Base-by-base conservation (phyloP, 1,284 basidiomycete genomes). In the Trametes pubescens region DNA sequence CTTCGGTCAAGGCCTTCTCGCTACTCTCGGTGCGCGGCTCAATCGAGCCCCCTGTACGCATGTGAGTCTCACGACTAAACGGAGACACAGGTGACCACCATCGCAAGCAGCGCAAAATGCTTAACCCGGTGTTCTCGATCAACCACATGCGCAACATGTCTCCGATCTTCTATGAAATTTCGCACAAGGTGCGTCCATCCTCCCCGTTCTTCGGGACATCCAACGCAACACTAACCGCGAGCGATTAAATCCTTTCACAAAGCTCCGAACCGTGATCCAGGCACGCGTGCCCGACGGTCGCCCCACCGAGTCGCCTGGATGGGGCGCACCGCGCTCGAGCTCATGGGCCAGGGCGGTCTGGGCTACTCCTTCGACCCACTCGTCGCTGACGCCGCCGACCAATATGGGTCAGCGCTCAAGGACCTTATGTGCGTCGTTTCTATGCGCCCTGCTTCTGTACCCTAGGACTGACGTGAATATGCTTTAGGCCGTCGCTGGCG, bases 321-420 rank as follows among this genome's bases (percentile, higher is more conserved):
- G 71, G 72, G 70, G 16, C 74, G 76, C 51, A 71, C 74, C 14
- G 74, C 78, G 11, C 71, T 80, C n/a, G 78, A 80, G 66, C 69
- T 76, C 11, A 71, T 80, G 57, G 77, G 76, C 8, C 77, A 78
- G 61, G 77, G 72, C 7, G 77, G 76, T 0, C 68, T 79, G 8
- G 78, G 77, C 2, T 76, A 79, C 63, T 74, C 77, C 6, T 79
- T 80, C 65, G 71, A 76, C 59, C 69, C 75, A 5, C 69, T 79
- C n/a, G 65, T 65, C 21, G 60, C 65, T 0, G 68, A 73, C 29
- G 60, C 56, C 18, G 53, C 65, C 1, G 71, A 76, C 55, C 60
- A 64, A n/a, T 76, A 71, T 44, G 71, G 69, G n/a, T 59, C 69
- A 21, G 68, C 77, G 7, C 57, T 78, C 38, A 76, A 76, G 63